These are phyloP conservation scores for Rhodotorula sphaerocarpa DNA, from an alignment of 768 basidiomycete species.

Conservation along the genomic window DNA sequence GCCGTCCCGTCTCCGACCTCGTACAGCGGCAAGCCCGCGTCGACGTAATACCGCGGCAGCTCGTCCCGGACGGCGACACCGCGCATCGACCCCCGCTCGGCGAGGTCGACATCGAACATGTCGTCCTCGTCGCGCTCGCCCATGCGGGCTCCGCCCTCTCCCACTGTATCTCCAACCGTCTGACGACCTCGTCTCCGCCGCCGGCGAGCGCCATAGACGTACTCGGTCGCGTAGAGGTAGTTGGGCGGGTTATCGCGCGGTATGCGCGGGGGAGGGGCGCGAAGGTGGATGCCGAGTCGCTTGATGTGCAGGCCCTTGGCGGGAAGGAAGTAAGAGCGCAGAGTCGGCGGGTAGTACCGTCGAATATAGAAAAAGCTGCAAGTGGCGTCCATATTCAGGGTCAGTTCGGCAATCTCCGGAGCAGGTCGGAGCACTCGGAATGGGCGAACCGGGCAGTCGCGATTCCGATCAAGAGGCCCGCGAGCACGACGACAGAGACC, in stretches of 20 bases:
- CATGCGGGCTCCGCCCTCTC: constrained; percentile 9
- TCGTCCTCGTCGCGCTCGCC: constrained; percentile 26
- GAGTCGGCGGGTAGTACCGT: constrained; percentile 8
- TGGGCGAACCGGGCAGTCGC: constrained; percentile 12
- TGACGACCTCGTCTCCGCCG: constrained; percentile 8
- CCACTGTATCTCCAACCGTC: constrained; percentile 25
- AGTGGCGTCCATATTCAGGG: no score
- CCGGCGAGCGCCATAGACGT: neutral
- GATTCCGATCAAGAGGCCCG: constrained; percentile 8
- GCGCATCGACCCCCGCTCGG: neutral
- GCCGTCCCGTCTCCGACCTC: neutral
- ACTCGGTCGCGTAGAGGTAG: neutral
- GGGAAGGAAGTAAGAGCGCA: constrained; percentile 29
- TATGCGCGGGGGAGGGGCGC: constrained; percentile 1
- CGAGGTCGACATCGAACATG: constrained; percentile 6
- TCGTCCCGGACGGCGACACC: neutral
- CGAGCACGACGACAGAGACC: constrained; percentile 17
- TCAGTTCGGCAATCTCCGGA: no score
- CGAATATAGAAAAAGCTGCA: constrained; percentile 31
- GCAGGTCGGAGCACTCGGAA: no score
- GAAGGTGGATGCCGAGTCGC: constrained; percentile 12
- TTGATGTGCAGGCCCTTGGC: constrained; percentile 14
- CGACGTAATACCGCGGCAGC: constrained; percentile 6
- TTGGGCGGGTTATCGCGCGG: neutral
- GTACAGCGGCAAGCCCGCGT: constrained; percentile 4